These are phyloP conservation scores for Saturnispora quitensis DNA, from an alignment of 805 yeast genomes.

Conservation along the genomic window DNA sequence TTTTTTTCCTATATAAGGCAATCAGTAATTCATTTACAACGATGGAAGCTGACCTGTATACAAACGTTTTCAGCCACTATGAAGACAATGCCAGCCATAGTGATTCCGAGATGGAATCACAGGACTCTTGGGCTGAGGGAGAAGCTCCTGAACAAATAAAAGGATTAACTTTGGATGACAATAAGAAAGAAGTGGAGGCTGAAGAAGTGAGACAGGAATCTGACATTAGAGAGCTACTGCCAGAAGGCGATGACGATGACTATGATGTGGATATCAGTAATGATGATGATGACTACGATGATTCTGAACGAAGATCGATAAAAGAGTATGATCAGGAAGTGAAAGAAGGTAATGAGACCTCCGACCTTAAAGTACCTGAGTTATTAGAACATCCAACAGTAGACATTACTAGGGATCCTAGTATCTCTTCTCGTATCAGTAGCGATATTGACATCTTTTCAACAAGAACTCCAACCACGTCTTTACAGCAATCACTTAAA, in stretches of 20 bases:
- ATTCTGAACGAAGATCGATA: slow-evolving; percentile 2
- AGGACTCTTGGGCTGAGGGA: slow-evolving; percentile 1
- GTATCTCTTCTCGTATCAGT: slow-evolving; percentile 11
- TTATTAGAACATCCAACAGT: slow-evolving; percentile 9
- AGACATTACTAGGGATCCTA: slow-evolving; percentile 11
- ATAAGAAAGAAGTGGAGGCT: not conserved
- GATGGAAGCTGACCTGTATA: not conserved
- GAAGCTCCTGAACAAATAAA: not conserved
- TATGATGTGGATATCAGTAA: not conserved
- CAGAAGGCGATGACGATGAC: not conserved
- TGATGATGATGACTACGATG: not conserved
- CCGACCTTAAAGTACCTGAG: not conserved
- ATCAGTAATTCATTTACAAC: not conserved
- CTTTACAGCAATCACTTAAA: not conserved
- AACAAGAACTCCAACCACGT: slow-evolving; percentile 2
- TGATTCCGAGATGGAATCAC: not conserved
- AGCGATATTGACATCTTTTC: slow-evolving; percentile 12
- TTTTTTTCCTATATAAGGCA: not conserved
- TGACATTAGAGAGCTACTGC: not conserved
- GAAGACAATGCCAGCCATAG: not conserved
- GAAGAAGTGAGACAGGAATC: not conserved
- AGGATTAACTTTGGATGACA: not conserved
- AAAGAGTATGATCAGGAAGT: slow-evolving; percentile 5
- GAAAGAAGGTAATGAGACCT: not conserved
- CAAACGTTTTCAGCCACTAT: not conserved